These are phyloP conservation scores for Sporothrix humicola DNA, from an alignment of 2,329 filamentous ascomycete species.

Conservation along the genomic window DNA sequence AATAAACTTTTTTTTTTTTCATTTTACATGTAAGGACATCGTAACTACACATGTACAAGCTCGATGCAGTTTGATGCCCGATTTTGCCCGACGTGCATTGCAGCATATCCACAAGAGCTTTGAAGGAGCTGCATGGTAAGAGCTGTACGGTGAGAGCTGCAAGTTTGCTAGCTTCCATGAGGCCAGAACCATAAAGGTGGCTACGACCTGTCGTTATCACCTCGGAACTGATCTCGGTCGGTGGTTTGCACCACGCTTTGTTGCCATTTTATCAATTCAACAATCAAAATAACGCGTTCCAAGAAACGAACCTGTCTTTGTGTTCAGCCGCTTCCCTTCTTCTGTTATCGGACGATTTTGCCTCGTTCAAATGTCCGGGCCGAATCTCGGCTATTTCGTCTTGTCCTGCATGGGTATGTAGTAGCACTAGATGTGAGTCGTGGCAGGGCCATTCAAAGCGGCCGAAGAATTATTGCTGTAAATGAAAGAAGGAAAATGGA, in stretches of 20 bases:
- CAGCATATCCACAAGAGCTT: background rate
- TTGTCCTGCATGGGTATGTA: background rate
- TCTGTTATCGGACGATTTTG: background rate
- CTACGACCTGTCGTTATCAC: too few species aligned
- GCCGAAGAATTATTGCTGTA: background rate
- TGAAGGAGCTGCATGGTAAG: background rate
- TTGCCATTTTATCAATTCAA: too few species aligned
- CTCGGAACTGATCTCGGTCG: background rate
- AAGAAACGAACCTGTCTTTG: too few species aligned
- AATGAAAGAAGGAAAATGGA: background rate
- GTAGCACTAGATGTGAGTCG: background rate
- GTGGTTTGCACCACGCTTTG: background rate
- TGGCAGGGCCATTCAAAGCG: background rate
- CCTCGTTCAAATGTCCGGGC: conserved; percentile 19
- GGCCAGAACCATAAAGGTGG: too few species aligned
- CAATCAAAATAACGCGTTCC: too few species aligned
- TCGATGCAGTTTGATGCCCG: background rate
- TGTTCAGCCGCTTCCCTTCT: too few species aligned
- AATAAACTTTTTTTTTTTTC: too few species aligned
- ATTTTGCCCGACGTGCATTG: conserved; percentile 4
- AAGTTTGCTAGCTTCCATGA: too few species aligned
- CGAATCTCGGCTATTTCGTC: conserved; percentile 13
- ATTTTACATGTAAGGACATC: too few species aligned
- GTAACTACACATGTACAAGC: background rate
- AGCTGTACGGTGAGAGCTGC: background rate